Percentiles rank a stretch among this genome's conserved stretches.
Evolutionary conservation across 2,329 filamentous ascomycete genomes (phyloP).

Genomic region (Colletotrichum cordylinicola): DNA sequence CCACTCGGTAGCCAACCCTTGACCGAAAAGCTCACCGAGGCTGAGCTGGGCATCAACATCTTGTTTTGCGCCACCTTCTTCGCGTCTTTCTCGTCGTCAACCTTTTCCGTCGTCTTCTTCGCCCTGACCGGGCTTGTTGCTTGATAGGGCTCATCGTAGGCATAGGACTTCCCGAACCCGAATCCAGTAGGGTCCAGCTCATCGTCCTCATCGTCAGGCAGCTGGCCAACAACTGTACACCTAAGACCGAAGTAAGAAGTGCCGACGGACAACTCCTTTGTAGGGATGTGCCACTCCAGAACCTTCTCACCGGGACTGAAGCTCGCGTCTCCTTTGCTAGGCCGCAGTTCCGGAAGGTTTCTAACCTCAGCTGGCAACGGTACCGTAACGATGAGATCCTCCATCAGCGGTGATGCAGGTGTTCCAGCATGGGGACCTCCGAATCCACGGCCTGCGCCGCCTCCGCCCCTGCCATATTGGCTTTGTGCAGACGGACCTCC

Average conservation of each 20-base stretch:
- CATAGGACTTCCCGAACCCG: constrained; percentile 56
- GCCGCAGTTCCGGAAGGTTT: constrained; percentile 82
- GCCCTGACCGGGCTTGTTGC: constrained; percentile 40
- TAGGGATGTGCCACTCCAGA: constrained; percentile 83
- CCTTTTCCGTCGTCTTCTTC: constrained; percentile 33
- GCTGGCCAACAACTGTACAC: constrained; percentile 78
- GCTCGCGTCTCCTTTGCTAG: constrained; percentile 81
- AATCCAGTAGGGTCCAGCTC: constrained; percentile 57
- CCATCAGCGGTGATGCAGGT: constrained; percentile 66
- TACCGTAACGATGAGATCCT: constrained; percentile 79
- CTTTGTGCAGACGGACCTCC: constrained; percentile 39
- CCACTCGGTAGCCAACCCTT: constrained; percentile 74
- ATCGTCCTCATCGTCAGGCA: constrained; percentile 54
- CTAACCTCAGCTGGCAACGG: constrained; percentile 81
- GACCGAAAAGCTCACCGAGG: constrained; percentile 73
- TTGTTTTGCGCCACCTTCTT: constrained; percentile 72
- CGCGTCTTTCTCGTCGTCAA: constrained; percentile 53
- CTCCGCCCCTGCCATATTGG: constrained; percentile 46
- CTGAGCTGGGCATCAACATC: constrained; percentile 81
- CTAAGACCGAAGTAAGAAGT: constrained; percentile 75
- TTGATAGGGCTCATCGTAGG: constrained; percentile 64
- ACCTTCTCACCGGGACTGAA: constrained; percentile 76
- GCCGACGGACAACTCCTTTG: constrained; percentile 75
- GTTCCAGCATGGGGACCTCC: constrained; percentile 57
- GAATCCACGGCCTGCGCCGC: constrained; percentile 42